Evolutionary conservation across 495 filamentous ascomycete species (phyloP), one percentile per base, ranked within the genome.

Genomic region (Lophiotrema nucula): DNA sequence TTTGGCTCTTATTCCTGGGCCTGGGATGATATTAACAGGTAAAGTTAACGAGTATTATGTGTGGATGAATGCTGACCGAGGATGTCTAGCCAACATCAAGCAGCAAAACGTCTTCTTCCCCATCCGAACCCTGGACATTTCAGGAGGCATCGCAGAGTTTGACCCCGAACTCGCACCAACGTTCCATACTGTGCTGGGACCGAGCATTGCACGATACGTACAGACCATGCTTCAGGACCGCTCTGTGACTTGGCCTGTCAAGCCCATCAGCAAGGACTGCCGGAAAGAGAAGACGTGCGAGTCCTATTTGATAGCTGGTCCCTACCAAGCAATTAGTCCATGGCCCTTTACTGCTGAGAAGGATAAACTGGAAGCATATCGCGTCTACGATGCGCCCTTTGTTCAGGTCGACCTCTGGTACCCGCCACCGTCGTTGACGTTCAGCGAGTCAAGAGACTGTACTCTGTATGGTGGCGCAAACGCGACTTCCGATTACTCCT

Each of bases 1-100:
- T 4, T 15, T 59, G 10, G 47, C n/a, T 12, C 24, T 51, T n/a
- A 53, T 59, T 19, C 56, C 56, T 16, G 56, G 56, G 2, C 56
- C 56, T 16, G 56, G 56, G 1, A 53, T 59, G 19, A 59, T 59
- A n/a, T 42, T 59, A 25, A 45, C 53, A 39, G 43, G 54, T 58
- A 48, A 21, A 41, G 13, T n/a, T n/a, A n/a, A n/a, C 19, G n/a
- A 6, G 6, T 16, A 18, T 26, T 16, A n/a, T n/a, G n/a, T n/a
- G n/a, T n/a, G n/a, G n/a, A n/a, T n/a, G n/a, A n/a, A n/a, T n/a
- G n/a, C n/a, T n/a, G n/a, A n/a, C n/a, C n/a, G n/a, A n/a, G n/a
- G n/a, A n/a, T n/a, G n/a, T n/a, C 23, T 18, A 58, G 56, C 56
- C 13, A 50, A 50, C 19, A 26, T 59, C 39, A 10, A 8, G 2